Conservation (phyloP, 2,329 filamentous ascomycete species). For the Cadophora luteo-olivacea region DNA sequence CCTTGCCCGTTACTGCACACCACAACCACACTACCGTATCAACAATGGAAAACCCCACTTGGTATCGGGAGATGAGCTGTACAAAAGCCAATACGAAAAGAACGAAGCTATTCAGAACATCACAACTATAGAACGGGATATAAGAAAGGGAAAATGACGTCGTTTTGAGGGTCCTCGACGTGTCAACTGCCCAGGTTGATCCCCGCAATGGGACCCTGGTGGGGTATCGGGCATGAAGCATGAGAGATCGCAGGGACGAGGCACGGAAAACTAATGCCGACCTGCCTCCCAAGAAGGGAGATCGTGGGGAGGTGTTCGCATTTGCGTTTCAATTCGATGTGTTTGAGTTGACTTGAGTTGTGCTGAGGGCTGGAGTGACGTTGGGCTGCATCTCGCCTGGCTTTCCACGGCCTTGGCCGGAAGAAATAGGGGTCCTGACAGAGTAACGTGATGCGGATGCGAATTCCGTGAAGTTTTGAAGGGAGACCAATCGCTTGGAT, state of each 20-base stretch:
- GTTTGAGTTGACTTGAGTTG: not conserved
- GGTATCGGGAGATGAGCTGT: not conserved
- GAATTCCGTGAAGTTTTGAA: not conserved
- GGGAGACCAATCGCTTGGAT: conserved; percentile 1
- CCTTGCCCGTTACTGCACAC: not conserved
- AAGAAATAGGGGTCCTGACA: not conserved
- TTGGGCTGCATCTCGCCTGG: conserved; percentile 5
- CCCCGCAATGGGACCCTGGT: not conserved
- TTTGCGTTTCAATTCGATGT: not conserved
- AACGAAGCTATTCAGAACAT: not conserved
- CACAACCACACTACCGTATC: not conserved
- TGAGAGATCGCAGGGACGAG: not conserved
- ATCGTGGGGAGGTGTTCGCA: conserved; percentile 14
- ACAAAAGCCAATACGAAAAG: conserved; percentile 2
- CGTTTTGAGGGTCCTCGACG: not conserved
- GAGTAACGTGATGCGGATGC: conserved; percentile 8
- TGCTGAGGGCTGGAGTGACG: not conserved
- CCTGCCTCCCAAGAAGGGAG: not conserved
- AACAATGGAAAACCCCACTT: conserved; percentile 2
- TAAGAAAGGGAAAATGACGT: conserved; percentile 3
- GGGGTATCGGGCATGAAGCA: conserved; percentile 12
- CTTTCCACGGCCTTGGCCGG: conserved; percentile 8
- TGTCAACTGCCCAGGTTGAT: conserved; percentile 1
- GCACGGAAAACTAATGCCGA: not conserved
- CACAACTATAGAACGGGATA: conserved; percentile 2